phyloP scores from a whole-genome alignment of 177 flowering plant genomes.

The Vitis hybrid region DNA sequence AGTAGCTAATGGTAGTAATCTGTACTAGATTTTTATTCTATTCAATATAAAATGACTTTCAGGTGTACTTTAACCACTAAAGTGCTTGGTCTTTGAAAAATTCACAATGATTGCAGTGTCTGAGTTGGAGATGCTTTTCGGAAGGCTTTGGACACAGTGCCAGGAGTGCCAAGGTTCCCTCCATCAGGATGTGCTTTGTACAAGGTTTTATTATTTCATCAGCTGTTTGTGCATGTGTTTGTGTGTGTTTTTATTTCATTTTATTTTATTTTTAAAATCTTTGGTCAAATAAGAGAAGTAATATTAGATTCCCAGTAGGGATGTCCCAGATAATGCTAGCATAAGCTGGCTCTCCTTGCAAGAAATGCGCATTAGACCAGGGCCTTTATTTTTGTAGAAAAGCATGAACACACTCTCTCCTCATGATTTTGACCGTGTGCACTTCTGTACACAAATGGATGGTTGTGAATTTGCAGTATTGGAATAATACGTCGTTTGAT shows the following conservation, averaged over 20 bases:
- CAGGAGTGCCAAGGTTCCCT: conserved; percentile 99
- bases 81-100: neutral
- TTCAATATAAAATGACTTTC: neutral
- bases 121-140: conserved; percentile 83
- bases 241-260: neutral
- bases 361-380: neutral
- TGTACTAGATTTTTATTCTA: neutral
- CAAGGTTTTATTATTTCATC: conserved; percentile 53
- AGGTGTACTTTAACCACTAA: neutral
- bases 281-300: neutral
- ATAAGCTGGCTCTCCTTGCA: neutral
- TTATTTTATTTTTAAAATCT: neutral
- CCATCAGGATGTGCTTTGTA: conserved; percentile 98
- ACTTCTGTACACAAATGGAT: neutral
- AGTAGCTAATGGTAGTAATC: conserved; percentile 68
- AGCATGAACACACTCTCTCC: neutral
- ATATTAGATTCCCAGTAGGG: neutral
- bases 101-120: conserved; percentile 45
- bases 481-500: neutral
- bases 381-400: neutral
- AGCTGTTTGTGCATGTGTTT: neutral
- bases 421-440: too few relatives aligned
- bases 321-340: neutral
- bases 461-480: neutral
- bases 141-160: conserved; percentile 97